phyloP scores from a whole-genome alignment of 192 early-diverging fungal genomes.

The Linnemannia hyalina region DNA sequence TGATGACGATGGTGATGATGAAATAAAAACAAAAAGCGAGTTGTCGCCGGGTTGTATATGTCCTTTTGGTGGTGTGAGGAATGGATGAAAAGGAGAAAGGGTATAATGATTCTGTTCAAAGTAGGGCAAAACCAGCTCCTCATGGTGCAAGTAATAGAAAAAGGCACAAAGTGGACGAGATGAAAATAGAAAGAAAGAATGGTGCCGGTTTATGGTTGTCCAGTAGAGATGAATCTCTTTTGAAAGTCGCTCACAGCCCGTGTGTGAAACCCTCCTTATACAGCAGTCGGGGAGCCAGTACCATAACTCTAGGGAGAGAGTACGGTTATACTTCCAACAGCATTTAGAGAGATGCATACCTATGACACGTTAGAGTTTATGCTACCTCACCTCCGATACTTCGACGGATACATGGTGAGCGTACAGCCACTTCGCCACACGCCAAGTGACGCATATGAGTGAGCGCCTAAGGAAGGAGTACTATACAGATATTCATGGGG shows the following conservation, averaged over 20 bases:
- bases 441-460: constrained; percentile 2
- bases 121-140: neutral
- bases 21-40: neutral
- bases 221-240: neutral
- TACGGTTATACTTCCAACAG: constrained; percentile 2
- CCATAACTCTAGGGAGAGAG: neutral
- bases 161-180: neutral
- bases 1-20: constrained; percentile 7
- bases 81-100: neutral
- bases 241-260: neutral
- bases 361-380: neutral
- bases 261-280: neutral
- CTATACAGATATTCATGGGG: neutral
- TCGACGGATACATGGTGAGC: no score
- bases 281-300: neutral
- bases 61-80: constrained; percentile 2
- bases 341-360: constrained; percentile 3
- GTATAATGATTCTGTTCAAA: neutral
- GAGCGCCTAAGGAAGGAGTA: neutral
- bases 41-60: neutral
- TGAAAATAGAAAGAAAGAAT: neutral
- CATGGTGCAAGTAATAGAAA: neutral
- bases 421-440: neutral
- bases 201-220: neutral
- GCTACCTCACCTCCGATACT: neutral